These are phyloP conservation scores for Cairneyella variabilis DNA, from an alignment of 495 filamentous ascomycete species.

Conservation along the genomic window DNA sequence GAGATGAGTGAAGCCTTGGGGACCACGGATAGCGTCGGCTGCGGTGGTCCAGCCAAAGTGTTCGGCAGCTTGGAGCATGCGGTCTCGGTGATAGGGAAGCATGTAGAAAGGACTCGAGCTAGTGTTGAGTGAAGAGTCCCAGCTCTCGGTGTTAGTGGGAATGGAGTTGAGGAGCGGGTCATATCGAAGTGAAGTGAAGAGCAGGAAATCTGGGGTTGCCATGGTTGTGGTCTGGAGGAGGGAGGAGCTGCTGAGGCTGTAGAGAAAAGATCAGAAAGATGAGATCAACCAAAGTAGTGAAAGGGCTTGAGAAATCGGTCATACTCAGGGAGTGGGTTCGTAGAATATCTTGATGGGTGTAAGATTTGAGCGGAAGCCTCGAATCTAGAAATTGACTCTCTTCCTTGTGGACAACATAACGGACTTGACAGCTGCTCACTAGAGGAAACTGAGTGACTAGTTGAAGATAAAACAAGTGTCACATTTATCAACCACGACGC, in stretches of 20 bases:
- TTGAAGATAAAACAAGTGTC: no score
- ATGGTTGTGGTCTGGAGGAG: neutral
- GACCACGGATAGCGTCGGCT: slow-evolving; percentile 37
- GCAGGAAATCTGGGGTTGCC: slow-evolving; percentile 38
- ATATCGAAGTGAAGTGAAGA: slow-evolving; percentile 75
- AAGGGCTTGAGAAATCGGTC: no score
- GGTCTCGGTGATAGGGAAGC: slow-evolving; percentile 75
- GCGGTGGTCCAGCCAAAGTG: slow-evolving; percentile 61
- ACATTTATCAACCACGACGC: no score
- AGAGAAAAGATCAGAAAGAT: no score
- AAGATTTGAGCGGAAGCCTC: no score
- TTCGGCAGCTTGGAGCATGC: slow-evolving; percentile 65
- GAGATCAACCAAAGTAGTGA: no score
- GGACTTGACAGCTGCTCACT: no score
- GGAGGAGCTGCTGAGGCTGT: neutral
- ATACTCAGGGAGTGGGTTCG: no score
- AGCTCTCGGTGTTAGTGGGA: slow-evolving; percentile 28
- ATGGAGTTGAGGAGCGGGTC: slow-evolving; percentile 57
- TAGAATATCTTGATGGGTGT: no score
- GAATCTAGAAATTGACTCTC: no score
- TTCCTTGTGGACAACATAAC: no score
- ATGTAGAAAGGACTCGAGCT: slow-evolving; percentile 74
- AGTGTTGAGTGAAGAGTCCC: slow-evolving; percentile 21
- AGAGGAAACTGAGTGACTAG: no score
- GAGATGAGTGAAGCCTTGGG: slow-evolving; percentile 33